Base-by-base conservation (phyloP, 768 basidiomycete genomes). In the Nidularia sp. region DNA sequence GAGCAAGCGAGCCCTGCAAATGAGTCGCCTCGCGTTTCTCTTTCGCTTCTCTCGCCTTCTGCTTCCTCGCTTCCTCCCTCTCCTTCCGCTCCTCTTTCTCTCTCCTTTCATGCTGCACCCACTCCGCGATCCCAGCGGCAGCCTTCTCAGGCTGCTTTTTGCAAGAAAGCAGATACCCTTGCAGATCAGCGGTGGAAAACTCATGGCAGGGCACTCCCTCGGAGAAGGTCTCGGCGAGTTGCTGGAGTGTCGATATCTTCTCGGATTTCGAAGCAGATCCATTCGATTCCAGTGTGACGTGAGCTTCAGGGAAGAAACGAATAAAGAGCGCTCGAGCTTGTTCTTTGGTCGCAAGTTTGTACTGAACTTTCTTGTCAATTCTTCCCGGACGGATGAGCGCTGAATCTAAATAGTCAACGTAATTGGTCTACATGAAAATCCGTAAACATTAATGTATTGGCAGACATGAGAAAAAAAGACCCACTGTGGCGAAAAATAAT, bases 101-200 rank as follows among this genome's bases (percentile, higher is more conserved):
- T 18, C 50, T 55, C 29, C 67, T 57, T 57, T 74, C 69, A 6
- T 66, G 50, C 29, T 66, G 63, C 1, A 81, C 69, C 80, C 83
- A 85, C n/a, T 56, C 66, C 5, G 54, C 57, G 8, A 66, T 57
- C n/a, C 60, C 66, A 13, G 46, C 54, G 0, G 64, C 71, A 0
- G 77, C 77, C 3, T 61, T 56, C 42, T 54, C 58, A 0, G 78
- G 75, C 44, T 71, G 55, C 45, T 65, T 70, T 56, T 79, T 78
- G 54, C 70, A 70, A 7, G 62, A 58, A 5, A 86, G 67, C 9
- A 85, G 68, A 62, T 76, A 85, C 0, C 82, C 81, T 58, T 85
- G 84, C 2, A 87, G 68, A 51, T 84, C 80, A 0, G 85, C 83
- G 0, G 80, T 78, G 32, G 80, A 79, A 58, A 84, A 80, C 52